Evolutionary conservation across 441 rosid species (phyloP).

Genomic region (Adansonia madagascariensis): DNA sequence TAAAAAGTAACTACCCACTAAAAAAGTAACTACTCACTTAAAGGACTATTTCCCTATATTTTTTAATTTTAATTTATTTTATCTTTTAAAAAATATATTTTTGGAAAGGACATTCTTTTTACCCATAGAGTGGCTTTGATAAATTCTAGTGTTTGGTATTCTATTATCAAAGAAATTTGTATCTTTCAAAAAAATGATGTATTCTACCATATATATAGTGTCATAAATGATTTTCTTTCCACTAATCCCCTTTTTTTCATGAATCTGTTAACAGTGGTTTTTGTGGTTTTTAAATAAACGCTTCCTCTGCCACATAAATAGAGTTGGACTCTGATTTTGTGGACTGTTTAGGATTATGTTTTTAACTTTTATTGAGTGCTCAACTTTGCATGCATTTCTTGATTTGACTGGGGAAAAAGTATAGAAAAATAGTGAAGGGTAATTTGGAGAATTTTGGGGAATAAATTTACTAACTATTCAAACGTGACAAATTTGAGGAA

Average conservation of each 20-base stretch:
- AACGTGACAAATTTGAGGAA: not conserved
- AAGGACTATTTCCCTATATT: not conserved
- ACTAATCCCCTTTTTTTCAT: not conserved
- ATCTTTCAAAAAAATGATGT: not conserved
- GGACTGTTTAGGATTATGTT: not conserved
- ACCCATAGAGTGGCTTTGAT: not conserved
- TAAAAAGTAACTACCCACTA: not conserved
- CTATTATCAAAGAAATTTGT: constrained; percentile 11
- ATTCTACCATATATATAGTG: not conserved
- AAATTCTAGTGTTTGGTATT: not conserved
- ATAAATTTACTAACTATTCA: not conserved
- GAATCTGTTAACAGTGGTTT: not conserved
- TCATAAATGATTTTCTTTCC: not conserved
- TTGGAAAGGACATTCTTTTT: not conserved
- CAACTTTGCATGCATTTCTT: not conserved
- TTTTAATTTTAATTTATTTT: not conserved
- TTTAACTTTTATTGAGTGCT: not conserved
- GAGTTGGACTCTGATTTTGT: not conserved
- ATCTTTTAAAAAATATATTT: not conserved
- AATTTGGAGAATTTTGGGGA: not conserved
- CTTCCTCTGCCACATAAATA: not conserved
- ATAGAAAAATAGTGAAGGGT: not conserved
- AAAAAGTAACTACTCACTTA: not conserved
- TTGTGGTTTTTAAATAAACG: not conserved
- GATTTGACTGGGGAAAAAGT: not conserved